Evolutionary conservation across 768 basidiomycete species (phyloP).

Genomic region (Steccherinum ochraceum): DNA sequence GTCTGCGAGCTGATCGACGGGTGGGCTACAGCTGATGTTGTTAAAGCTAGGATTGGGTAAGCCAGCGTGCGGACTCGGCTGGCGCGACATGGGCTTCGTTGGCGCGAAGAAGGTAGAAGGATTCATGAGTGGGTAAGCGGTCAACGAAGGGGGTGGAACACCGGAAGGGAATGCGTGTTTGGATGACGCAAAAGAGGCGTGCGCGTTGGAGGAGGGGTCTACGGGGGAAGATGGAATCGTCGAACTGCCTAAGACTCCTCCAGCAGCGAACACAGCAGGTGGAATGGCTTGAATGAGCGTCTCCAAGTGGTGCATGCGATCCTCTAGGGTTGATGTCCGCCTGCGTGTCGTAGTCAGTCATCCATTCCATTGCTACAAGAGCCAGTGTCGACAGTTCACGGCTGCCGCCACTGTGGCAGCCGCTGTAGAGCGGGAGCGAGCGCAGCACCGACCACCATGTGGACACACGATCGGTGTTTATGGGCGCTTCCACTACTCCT

Average conservation of each 20-base stretch:
- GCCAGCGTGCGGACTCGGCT: constrained; percentile 41
- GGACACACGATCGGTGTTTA: too few relatives aligned
- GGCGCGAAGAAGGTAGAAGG: constrained; percentile 73
- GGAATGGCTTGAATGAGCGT: constrained; percentile 82
- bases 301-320: constrained; percentile 85
- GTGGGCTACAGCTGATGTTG: constrained; percentile 1
- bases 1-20: constrained; percentile 44
- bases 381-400: too few relatives aligned
- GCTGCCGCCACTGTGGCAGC: too few relatives aligned
- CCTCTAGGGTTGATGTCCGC: constrained; percentile 78
- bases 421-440: too few relatives aligned
- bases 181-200: constrained; percentile 33
- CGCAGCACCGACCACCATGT: too few relatives aligned
- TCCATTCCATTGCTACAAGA: too few relatives aligned
- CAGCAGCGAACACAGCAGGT: constrained; percentile 68
- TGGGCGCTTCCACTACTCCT: too few relatives aligned
- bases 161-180: constrained; percentile 42
- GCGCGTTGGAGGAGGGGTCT: constrained; percentile 25
- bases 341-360: too few relatives aligned
- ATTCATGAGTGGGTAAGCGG: constrained; percentile 73
- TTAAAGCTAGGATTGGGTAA: constrained; percentile 29
- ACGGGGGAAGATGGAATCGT: constrained; percentile 27
- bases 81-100: constrained; percentile 36
- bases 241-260: constrained; percentile 30
- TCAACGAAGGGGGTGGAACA: constrained; percentile 73